Base-by-base conservation (phyloP, 306 rosid genomes). In the Arachis hypogaea region DNA sequence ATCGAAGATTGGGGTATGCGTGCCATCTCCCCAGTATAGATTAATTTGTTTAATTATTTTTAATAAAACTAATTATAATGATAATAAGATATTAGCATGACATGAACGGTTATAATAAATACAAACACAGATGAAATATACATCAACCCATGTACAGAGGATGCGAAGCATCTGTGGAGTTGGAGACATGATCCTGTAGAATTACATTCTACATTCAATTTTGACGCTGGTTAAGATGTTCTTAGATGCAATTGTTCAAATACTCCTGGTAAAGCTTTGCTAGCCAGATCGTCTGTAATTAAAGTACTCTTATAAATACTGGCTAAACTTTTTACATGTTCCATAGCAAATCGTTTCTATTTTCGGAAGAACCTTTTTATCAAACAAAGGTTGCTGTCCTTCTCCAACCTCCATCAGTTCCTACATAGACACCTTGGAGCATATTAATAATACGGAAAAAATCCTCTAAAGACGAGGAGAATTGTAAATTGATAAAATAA, bases 21-120 rank as follows among this genome's bases (percentile, higher is more conserved):
- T 95, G 99, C 61, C 99, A 90, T 85, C 92, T 92, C 74, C 96
- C 97, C 30, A 68, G 76, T 59, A 65, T 64, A 70, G 87, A 82
- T 72, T 88, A 88, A 75, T 73, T 66, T 76, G 54, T 66, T 75
- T 58, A 71, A 68, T 49, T 60, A 11, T 60, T 82, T 75, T 76
- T 58, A 76, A 55, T 12, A 50, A 50, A 11, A 11, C 3, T 12
- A 50, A 3, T 12, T 4, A 12, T 7, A 60, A 45, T 14, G 0
- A 64, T 51, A 76, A 28, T 5, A 11, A 50, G 5, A 56, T 5
- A 9, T 7, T 14, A 52, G 8, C 7, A 38, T 28, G 28, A 22
- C 28, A 22, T 22, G 28, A 22, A 22, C 28, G 28, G 28, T 22
- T 3, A 64, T 52, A 66, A 16, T 1, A 47, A 38, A 47, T 5